Base-by-base conservation (phyloP, 345 rosid genomes). In the Gossypium bickii region DNA sequence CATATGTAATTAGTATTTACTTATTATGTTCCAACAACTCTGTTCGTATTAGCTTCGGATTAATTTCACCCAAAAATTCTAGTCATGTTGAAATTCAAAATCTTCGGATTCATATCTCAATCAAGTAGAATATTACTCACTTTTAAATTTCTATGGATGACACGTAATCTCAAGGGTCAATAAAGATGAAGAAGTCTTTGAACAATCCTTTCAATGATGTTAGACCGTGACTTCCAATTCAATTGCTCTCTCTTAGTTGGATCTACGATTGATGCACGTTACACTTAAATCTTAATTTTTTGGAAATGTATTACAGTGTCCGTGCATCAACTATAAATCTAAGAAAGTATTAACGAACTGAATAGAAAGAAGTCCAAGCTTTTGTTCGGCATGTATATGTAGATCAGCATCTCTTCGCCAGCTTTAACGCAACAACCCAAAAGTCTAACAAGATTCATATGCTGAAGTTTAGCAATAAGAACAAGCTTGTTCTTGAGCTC, bases 371-470 rank as follows among this genome's bases (percentile, higher is more conserved):
- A 61, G 20, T 29, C 66, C 20, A 29, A 61, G 66, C 45, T 61
- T 61, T 29, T 61, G 44, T 27, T 61, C 2, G 66, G 65, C 66
- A 61, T 29, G 44, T 15, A 61, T 61, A 15, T 43, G 9, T 61
- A 61, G 20, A 55, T 0, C 29, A 52, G 17, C 60, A 71, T 71
- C 49, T 71, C 53, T 55, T 71, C 74, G 16, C 57, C 25, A 7
- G n/a, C 51, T 10, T 53, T 71, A 29, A 71, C 74, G 20, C 74
- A 71, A 55, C 60, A 55, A 18, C 74, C 74, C 10, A 38, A 18
- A 55, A 71, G 74, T 71, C 74, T 71, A 55, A 71, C 74, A 55
- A 71, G 63, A 71, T 71, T 71, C 62, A 71, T 55, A 18, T 55
- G 74, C 25, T 55, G 63, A 38, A 71, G 74, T 71, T 53, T 70